Base-by-base conservation (phyloP, 768 basidiomycete species). In the Termitomyces titanicus region DNA sequence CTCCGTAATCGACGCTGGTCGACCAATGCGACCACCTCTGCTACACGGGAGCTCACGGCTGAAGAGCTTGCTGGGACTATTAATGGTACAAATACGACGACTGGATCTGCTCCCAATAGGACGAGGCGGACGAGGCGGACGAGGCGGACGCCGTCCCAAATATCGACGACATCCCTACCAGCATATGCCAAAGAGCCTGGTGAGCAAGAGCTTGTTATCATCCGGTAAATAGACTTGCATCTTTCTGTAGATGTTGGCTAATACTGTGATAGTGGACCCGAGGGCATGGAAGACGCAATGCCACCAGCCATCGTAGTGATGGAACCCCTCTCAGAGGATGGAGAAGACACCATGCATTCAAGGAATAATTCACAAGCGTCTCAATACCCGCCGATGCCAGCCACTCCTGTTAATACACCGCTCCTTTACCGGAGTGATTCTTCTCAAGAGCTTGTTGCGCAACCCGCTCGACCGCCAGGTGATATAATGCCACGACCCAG, bases 161-260 rank as follows among this genome's bases (percentile, higher is more conserved):
- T 92, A 49, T 90, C 88, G 5, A 89, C 88, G 8, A 82, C 79
- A 27, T 90, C 86, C 5, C 67, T 93, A 29, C 91, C 91, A 5
- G 81, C 78, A 27, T 93, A 93, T 61, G 88, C 82, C 73, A 91
- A 91, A 69, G 90, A 93, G 57, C 89, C 91, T 0, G 90, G 89
- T 15, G 91, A 91, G 46, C 76, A 85, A 37, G 91, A 93, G 66
- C 75, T 93, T 27, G 91, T 93, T 5, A 82, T 93, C 49, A 72
- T 75, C 52, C 73, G 79, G 75, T 80, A 25, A 38, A 49, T 49
- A 27, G 22, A 25, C 6, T 38, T 17, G 35, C 24, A 37, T 38
- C 24, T 37, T 25, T 11, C 6, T 27, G 8, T 29, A 13, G n/a
- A 45, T 18, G 40, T 31, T 13, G 37, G 53, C 33, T 55, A 15